Evolutionary conservation across 768 basidiomycete genomes (phyloP).

Genomic region (Suillus decipiens): DNA sequence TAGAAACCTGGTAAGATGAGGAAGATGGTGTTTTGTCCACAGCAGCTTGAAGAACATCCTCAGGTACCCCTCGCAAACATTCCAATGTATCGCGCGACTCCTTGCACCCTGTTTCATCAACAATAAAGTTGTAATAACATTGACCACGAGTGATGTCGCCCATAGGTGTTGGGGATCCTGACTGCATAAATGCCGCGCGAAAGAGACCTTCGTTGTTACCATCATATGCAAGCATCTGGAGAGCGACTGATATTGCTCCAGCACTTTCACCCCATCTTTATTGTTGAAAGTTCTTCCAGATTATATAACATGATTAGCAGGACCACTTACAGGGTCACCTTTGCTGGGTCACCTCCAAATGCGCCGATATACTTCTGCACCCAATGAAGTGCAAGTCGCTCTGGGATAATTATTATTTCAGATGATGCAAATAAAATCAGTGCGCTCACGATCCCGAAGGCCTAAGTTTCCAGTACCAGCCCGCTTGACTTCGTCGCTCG

Average conservation of each 20-base stretch:
- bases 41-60: constrained; percentile 38
- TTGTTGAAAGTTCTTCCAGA: background rate
- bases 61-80: constrained; percentile 34
- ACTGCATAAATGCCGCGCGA: constrained; percentile 37
- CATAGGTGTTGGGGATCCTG: constrained; percentile 35
- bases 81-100: constrained; percentile 23
- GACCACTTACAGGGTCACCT: constrained; percentile 29
- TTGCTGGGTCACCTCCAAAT: constrained; percentile 42
- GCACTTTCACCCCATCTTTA: constrained; percentile 22
- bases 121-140: constrained; percentile 21
- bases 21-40: constrained; percentile 42
- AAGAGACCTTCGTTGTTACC: constrained; percentile 20
- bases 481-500: constrained; percentile 26
- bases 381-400: constrained; percentile 42
- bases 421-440: background rate
- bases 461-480: constrained; percentile 39
- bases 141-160: constrained; percentile 19
- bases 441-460: constrained; percentile 35
- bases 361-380: constrained; percentile 41
- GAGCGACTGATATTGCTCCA: constrained; percentile 16
- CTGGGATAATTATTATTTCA: constrained; percentile 18
- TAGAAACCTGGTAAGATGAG: constrained; percentile 39
- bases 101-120: constrained; percentile 26
- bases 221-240: constrained; percentile 20
- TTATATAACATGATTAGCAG: background rate